A percentile compares a stretch with the other conserved stretches of the same genome.
These are phyloP conservation scores for Aquilaria yunnanensis DNA, from an alignment of 345 rosid genomes.

Conservation along the genomic window DNA sequence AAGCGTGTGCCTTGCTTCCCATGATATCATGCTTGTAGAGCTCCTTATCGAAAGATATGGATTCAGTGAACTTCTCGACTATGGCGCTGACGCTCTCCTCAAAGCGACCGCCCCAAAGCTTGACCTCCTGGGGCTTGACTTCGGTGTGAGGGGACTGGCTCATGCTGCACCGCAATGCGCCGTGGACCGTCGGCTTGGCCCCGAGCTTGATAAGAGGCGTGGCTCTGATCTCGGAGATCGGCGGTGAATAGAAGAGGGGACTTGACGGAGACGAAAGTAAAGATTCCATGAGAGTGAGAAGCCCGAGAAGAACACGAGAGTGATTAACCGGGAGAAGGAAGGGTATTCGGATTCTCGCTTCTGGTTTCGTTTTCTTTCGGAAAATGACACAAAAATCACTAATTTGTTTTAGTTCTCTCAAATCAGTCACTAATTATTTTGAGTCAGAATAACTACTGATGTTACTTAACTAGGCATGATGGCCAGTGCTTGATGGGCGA, in stretches of 20 bases:
- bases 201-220: slow-evolving; percentile 13
- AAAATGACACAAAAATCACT: too few relatives aligned
- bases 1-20: slow-evolving; percentile 96
- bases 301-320: too few relatives aligned
- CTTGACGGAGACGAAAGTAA: slow-evolving; percentile 18
- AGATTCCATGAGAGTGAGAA: slow-evolving; percentile 25
- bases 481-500: too few relatives aligned
- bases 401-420: too few relatives aligned
- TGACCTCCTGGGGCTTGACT: slow-evolving; percentile 50
- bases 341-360: too few relatives aligned
- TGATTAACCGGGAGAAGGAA: too few relatives aligned
- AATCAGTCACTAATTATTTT: too few relatives aligned
- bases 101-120: slow-evolving; percentile 98
- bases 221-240: slow-evolving; percentile 1
- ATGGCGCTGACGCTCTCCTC: slow-evolving; percentile 75
- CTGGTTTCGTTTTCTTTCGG: too few relatives aligned
- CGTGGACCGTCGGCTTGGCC: slow-evolving; percentile 23
- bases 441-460: too few relatives aligned
- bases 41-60: slow-evolving; percentile 80
- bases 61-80: slow-evolving; percentile 94
- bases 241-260: slow-evolving; percentile 15
- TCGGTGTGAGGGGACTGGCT: slow-evolving; percentile 20
- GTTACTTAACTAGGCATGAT: too few relatives aligned
- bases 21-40: slow-evolving; percentile 83
- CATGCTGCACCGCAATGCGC: slow-evolving; percentile 33